phyloP scores from a whole-genome alignment of 139 green algal genomes.

The Volvox africanus region DNA sequence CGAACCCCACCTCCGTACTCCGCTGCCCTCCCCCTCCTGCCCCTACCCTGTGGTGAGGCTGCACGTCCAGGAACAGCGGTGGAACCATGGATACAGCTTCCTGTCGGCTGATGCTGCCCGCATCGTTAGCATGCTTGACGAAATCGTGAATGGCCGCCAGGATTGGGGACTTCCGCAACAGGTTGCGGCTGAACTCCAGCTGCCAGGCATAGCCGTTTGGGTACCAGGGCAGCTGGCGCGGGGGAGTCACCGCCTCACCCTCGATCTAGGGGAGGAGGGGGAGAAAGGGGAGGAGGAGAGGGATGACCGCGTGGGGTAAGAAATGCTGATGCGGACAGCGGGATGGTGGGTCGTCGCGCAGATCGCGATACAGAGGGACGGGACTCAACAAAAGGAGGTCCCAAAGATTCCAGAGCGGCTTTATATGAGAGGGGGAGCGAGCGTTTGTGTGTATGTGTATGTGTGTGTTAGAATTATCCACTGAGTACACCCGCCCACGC shows the following conservation, averaged over 20 bases:
- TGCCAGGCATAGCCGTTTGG: constrained; percentile 95
- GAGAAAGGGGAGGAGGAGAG: background rate
- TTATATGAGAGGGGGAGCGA: background rate
- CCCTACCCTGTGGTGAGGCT: constrained; percentile 87
- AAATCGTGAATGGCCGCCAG: constrained; percentile 85
- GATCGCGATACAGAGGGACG: too few species aligned
- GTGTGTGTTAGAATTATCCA: too few species aligned
- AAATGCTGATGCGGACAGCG: background rate
- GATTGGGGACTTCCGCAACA: constrained; percentile 88
- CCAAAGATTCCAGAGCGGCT: too few species aligned
- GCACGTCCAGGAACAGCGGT: constrained; percentile 95
- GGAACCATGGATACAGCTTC: constrained; percentile 99
- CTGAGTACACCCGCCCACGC: background rate
- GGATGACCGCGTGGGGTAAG: background rate
- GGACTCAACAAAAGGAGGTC: too few species aligned
- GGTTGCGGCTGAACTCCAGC: constrained; percentile 85
- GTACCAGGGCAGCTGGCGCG: constrained; percentile 93
- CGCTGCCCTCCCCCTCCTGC: background rate
- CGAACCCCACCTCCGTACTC: too few species aligned
- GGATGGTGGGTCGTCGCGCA: too few species aligned
- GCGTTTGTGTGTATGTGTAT: background rate
- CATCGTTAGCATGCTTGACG: constrained; percentile 82
- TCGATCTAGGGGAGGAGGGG: constrained; percentile 52
- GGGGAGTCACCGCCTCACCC: constrained; percentile 68
- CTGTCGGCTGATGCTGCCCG: constrained; percentile 95